Percentiles rank a stretch among this genome's conserved stretches.
Evolutionary conservation across 495 filamentous ascomycete genomes (phyloP).

Genomic region (Penicillium mononematosum): DNA sequence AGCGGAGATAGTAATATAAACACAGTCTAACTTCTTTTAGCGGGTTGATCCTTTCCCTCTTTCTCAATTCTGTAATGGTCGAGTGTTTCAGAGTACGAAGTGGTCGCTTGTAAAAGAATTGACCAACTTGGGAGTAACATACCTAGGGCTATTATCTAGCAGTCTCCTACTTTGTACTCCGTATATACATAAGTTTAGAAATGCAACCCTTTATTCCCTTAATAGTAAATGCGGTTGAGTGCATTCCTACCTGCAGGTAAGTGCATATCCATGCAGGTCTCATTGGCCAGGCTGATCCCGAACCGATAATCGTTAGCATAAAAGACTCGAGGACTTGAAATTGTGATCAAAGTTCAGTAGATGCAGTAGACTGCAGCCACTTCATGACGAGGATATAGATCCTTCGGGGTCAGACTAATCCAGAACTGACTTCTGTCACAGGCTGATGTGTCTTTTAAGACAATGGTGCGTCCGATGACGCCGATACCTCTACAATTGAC

Average conservation of each 20-base stretch:
- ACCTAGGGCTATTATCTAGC: not conserved
- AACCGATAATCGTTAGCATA: not conserved
- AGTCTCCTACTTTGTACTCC: not conserved
- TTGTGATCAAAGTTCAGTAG: not conserved
- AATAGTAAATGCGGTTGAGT: not conserved
- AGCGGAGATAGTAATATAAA: not conserved
- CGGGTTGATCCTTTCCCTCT: not conserved
- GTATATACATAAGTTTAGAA: not conserved
- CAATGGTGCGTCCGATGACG: too few relatives aligned
- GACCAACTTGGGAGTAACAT: not conserved
- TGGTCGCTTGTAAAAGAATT: not conserved
- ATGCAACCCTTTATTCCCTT: not conserved
- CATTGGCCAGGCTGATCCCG: slow-evolving; percentile 2
- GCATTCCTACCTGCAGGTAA: too few relatives aligned
- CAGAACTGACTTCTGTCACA: too few relatives aligned
- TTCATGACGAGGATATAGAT: not conserved
- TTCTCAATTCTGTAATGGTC: not conserved
- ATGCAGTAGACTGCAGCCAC: not conserved
- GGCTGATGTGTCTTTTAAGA: too few relatives aligned
- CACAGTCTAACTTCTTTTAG: not conserved
- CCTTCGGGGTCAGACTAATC: too few relatives aligned
- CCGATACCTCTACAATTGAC: too few relatives aligned
- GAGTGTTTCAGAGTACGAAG: not conserved
- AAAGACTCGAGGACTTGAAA: not conserved
- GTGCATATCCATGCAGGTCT: not conserved